Base-by-base conservation (phyloP, 305 asterid species). In the Nicotiana rustica region DNA sequence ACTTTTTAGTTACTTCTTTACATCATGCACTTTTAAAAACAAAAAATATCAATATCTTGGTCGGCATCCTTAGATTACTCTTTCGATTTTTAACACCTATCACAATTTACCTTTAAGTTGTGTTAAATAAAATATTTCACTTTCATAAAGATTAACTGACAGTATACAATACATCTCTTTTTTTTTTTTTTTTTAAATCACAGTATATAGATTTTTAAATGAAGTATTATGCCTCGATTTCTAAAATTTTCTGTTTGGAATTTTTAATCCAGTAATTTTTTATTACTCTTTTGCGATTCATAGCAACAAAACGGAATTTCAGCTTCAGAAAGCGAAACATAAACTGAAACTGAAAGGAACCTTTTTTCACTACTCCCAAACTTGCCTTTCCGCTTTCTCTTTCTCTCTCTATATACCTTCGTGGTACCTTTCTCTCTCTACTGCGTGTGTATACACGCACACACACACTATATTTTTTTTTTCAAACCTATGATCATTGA, bases 261-360 rank as follows among this genome's bases (percentile, higher is more conserved):
- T 17, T 57, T 57, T 33, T 33, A 19, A 17, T 18, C 65, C 12
- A 0, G 66, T 55, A 60, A 31, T 31, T 38, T 36, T 21, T 35
- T 7, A 10, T 5, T 41, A 2, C 18, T 41, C 10, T 8, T 19
- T 1, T 19, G 78, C 12, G 2, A 10, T 49, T 49, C 56, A 49
- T 12, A 10, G 15, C 7, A 49, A 36, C 38, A 69, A 6, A 41
- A 13, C 62, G 62, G 6, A 73, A 21, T 12, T 41, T 49, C 14
- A 61, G 19, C 55, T 15, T 14, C 0, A 52, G 65, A 75, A 75
- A 75, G 65, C 65, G 80, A 52, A 52, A 75, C 65, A 8, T 8
- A 15, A 75, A 75, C 80, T 21, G 79, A 21, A 73, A 73, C 79
- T 52, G 80, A 75, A 52, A 75, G 79, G 64, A 15, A 55, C 47